Base-by-base conservation (phyloP, 2,329 filamentous ascomycete genomes). In the Neocatenulostroma microsporum region DNA sequence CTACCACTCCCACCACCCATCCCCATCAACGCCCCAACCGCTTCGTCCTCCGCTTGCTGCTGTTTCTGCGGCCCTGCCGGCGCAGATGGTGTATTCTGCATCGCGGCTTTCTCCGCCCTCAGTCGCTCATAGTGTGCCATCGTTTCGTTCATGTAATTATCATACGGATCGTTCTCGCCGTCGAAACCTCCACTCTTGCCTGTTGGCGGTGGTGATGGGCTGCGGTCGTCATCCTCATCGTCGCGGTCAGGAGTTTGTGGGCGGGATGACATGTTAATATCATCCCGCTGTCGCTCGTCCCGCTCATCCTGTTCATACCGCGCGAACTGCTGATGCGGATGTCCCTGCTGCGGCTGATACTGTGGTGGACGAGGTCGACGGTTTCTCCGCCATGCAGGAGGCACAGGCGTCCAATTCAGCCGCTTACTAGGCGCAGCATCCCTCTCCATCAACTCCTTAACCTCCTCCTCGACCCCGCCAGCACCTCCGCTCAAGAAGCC, bases 361-460 rank as follows among this genome's bases (percentile, higher is more conserved):
- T n/a, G n/a, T n/a, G n/a, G n/a, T n/a, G n/a, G n/a, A n/a, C n/a
- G n/a, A n/a, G n/a, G 12, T n/a, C 23, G 15, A 15, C 34, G 4
- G 14, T 20, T 14, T 14, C 35, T 21, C 18, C 51, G 47, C 49
- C 47, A 51, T 34, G 21, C 18, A 3, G 52, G 50, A 23, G 47
- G 40, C 17, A 40, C 44, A 7, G 47, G 44, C 8, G 45, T 47
- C 54, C 52, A 56, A 10, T 32, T 38, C 24, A 66, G 39, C 19
- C 44, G 42, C 36, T 55, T 61, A 2, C 58, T 52, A 2, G 57
- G 54, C 23, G 42, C 39, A 7, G 61, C 46, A 36, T 68, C 65
- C 21, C 51, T 45, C 36, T 63, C 56, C 44, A 67, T 56, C 1
- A 48, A 49, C 12, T 55, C 51, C 30, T 54, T 44, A 4, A 60